Base-by-base conservation (phyloP, 2,329 filamentous ascomycete genomes). In the Talaromyces atroroseus region DNA sequence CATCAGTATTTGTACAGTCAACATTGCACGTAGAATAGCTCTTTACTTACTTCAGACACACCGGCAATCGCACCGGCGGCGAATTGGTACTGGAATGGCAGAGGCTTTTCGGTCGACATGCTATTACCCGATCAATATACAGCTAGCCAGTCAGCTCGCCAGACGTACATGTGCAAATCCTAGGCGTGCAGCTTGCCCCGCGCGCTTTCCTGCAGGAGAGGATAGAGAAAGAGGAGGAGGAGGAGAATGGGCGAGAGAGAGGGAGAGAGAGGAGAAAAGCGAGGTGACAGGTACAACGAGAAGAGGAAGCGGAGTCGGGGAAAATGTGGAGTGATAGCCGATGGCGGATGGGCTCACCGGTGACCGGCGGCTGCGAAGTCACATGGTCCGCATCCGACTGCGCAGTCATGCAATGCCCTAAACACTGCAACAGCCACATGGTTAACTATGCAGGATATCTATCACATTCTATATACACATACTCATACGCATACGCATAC, bases 41-140 rank as follows among this genome's bases (percentile, higher is more conserved):
- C 12, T 11, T 16, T n/a, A 45, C 59, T 58, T 80, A 92, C 91
- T 84, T 99, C 94, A 67, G 92, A 97, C 63, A 99, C 92, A 81
- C 94, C 94, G 70, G 94, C 94, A 71, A 99, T 89, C 72, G 94
- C 94, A 79, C 92, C 92, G 70, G 92, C 92, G 73, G 86, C 88
- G 80, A 97, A 96, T 79, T 96, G 92, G 85, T 96, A 96, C 66
- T 85, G 75, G 77, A 96, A 96, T 58, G 90, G 90, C 65, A 96
- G 84, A 58, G 92, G 90, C 78, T 90, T 88, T 62, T 79, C 64
- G 59, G 62, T 70, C 20, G 84, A 80, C 85, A 88, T n/a, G 32
- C n/a, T 21, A 29, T 48, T 54, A 48, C 21, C 52, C 42, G 42
- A 54, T 38, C 10, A 48, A 29, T 29, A 29, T 11, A 11, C 14